Conservation (phyloP, 139 green algal genomes). For the Parachlorella kessleri region DNA sequence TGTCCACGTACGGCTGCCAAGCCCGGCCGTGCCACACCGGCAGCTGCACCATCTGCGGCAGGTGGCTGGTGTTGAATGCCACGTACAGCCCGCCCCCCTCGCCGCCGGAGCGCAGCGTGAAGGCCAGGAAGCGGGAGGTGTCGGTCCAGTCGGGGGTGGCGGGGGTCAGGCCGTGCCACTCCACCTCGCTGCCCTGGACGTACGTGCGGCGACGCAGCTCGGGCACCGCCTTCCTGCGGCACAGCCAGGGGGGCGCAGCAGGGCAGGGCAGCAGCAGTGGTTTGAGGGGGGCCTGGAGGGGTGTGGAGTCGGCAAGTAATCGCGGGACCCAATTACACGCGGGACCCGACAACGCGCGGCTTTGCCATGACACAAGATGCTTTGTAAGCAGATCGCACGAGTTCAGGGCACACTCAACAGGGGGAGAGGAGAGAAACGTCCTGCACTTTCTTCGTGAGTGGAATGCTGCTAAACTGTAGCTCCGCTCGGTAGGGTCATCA, state of each 20-base stretch:
- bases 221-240: slow-evolving; percentile 21
- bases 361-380: too few species aligned
- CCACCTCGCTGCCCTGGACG: slow-evolving; percentile 69
- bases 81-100: slow-evolving; percentile 67
- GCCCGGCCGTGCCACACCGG: slow-evolving; percentile 61
- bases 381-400: too few species aligned
- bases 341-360: too few species aligned
- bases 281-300: neutral
- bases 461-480: too few species aligned
- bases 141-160: slow-evolving; percentile 89
- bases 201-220: slow-evolving; percentile 68
- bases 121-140: slow-evolving; percentile 84
- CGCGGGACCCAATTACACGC: too few species aligned
- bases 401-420: neutral
- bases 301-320: neutral
- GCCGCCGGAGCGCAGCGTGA: slow-evolving; percentile 53
- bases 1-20: slow-evolving; percentile 79
- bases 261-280: neutral
- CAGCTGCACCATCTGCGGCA: slow-evolving; percentile 51
- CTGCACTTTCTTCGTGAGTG: neutral
- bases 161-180: slow-evolving; percentile 83
- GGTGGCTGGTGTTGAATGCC: slow-evolving; percentile 65
- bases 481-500: too few species aligned
- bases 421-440: neutral
- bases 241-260: slow-evolving; percentile 7